phyloP scores from a whole-genome alignment of 306 rosid species.

The Prunus campanulata region DNA sequence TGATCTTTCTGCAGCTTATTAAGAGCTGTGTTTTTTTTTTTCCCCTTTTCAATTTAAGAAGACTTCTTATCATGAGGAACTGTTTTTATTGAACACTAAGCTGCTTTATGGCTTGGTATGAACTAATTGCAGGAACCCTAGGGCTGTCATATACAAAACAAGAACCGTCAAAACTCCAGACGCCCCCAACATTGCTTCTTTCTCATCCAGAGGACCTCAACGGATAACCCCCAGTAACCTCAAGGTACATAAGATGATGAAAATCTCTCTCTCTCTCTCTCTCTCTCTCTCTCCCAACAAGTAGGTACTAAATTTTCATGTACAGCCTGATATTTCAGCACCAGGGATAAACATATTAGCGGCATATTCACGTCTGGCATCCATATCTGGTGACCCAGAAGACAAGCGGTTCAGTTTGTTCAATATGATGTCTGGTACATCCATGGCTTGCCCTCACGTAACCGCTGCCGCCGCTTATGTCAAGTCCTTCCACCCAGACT shows the following conservation, averaged over 20 bases:
- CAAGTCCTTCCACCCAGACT: slow-evolving; percentile 80
- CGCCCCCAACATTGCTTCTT: slow-evolving; percentile 69
- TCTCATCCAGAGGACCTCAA: slow-evolving; percentile 86
- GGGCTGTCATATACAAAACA: slow-evolving; percentile 57
- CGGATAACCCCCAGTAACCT: slow-evolving; percentile 43
- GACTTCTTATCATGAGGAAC: neutral
- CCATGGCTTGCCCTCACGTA: slow-evolving; percentile 88
- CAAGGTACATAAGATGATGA: slow-evolving; percentile 43
- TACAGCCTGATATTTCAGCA: slow-evolving; percentile 80
- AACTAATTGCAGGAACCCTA: slow-evolving; percentile 46
- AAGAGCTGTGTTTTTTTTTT: too few species aligned
- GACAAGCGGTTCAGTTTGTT: slow-evolving; percentile 45
- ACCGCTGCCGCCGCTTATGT: slow-evolving; percentile 71
- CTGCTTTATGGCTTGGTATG: neutral
- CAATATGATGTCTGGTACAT: slow-evolving; percentile 77
- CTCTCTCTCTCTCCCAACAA: slow-evolving; percentile 3
- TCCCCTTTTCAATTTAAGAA: too few species aligned
- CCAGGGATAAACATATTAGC: slow-evolving; percentile 85
- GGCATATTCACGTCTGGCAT: slow-evolving; percentile 46
- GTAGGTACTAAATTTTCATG: slow-evolving; percentile 8
- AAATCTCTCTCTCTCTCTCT: neutral
- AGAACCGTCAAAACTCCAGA: neutral
- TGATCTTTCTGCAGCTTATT: neutral
- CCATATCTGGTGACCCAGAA: slow-evolving; percentile 32
- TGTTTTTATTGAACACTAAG: neutral